phyloP scores from a whole-genome alignment of 2,329 filamentous ascomycete species.

The Pyrenophora seminiperda region DNA sequence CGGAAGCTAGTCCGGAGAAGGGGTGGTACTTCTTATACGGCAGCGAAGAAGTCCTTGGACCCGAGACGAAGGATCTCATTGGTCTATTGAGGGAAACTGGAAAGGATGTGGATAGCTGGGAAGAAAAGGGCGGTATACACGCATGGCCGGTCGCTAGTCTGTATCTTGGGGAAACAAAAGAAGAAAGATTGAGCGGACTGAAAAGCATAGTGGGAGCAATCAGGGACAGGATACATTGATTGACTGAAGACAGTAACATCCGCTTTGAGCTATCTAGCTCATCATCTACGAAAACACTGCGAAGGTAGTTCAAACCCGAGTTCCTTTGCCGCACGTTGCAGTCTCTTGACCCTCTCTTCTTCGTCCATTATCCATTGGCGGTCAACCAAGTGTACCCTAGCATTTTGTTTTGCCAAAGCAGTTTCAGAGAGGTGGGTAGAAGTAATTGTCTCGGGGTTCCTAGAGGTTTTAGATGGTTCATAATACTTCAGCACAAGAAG shows the following conservation, averaged over 20 bases:
- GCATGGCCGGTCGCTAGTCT: constrained; percentile 78
- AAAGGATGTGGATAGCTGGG: constrained; percentile 61
- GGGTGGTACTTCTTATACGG: constrained; percentile 76
- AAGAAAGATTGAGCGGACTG: constrained; percentile 55
- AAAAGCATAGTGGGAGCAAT: constrained; percentile 51
- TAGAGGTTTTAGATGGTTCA: neutral
- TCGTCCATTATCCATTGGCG: constrained; percentile 9
- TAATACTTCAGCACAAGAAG: neutral
- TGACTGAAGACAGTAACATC: neutral
- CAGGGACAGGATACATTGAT: constrained; percentile 34
- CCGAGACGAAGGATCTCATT: constrained; percentile 69
- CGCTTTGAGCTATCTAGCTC: neutral
- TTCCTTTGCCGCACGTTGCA: constrained; percentile 13
- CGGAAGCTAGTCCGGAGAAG: constrained; percentile 65
- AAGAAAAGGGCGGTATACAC: constrained; percentile 72
- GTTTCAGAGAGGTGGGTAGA: constrained; percentile 1
- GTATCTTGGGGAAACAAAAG: constrained; percentile 57
- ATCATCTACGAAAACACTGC: constrained; percentile 10
- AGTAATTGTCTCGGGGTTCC: neutral
- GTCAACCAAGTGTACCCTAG: neutral
- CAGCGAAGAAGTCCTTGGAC: constrained; percentile 76
- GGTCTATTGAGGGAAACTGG: constrained; percentile 60
- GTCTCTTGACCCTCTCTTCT: constrained; percentile 1
- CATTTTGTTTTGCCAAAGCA: constrained; percentile 8
- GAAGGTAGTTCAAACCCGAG: constrained; percentile 15